Evolutionary conservation across 2,329 filamentous ascomycete genomes (phyloP).

Genomic region (Fusarium robinianum): DNA sequence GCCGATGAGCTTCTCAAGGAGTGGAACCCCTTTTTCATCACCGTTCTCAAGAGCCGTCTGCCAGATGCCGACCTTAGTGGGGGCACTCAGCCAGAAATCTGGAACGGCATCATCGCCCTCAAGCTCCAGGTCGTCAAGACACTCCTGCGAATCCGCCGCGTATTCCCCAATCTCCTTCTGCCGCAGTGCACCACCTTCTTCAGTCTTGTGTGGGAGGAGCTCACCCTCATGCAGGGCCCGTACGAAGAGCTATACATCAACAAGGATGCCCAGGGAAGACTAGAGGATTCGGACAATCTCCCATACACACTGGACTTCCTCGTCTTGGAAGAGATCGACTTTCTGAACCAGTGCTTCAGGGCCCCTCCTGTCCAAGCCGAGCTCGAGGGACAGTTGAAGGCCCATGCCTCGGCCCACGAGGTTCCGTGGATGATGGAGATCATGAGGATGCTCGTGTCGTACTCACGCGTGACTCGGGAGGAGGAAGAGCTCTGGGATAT

Average conservation of each 20-base stretch:
- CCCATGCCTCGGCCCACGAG: conserved; percentile 61
- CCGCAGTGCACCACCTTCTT: conserved; percentile 85
- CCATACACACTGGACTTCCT: conserved; percentile 94
- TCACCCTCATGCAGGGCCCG: conserved; percentile 70
- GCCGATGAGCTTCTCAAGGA: conserved; percentile 80
- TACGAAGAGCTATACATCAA: conserved; percentile 87
- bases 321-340: conserved; percentile 90
- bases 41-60: conserved; percentile 73
- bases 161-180: conserved; percentile 81
- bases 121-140: conserved; percentile 96
- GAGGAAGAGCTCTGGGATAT: conserved; percentile 97
- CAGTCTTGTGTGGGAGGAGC: conserved; percentile 85
- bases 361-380: conserved; percentile 88
- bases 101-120: conserved; percentile 81
- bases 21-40: conserved; percentile 90
- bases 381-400: conserved; percentile 76
- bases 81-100: conserved; percentile 63
- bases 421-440: conserved; percentile 85
- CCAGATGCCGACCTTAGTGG: conserved; percentile 62
- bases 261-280: conserved; percentile 80
- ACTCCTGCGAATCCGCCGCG: conserved; percentile 81
- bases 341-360: conserved; percentile 87
- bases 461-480: conserved; percentile 87
- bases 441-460: conserved; percentile 81
- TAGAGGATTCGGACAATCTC: conserved; percentile 89